Evolutionary conservation across 306 rosid species (phyloP), one percentile per base, ranked within the genome.

Genomic region (Ziziphus jujuba): DNA sequence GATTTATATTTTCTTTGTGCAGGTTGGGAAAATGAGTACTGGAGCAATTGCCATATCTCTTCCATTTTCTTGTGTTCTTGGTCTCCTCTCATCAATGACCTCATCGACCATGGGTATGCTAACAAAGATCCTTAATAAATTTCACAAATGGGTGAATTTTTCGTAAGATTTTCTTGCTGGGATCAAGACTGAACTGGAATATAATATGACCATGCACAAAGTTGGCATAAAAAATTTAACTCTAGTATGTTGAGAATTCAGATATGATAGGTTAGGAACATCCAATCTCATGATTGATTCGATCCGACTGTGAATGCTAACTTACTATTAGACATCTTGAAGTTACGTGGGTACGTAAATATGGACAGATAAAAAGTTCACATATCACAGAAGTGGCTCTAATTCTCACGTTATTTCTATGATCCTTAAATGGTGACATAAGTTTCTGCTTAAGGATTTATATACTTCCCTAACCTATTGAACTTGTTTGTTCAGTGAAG

Each of bases 101-200:
- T 84, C 99, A 38, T 77, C 97, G 54, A 90, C 96, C 69, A 88
- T 93, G 99, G 99, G 99, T 93, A 88, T 22, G 87, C 79, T 75
- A 12, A 19, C 54, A 45, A 61, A 60, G 33, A 56, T 61, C 49
- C 63, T 63, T 55, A 6, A 19, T 56, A 63, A 55, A 65, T 44
- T 61, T 50, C 56, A 50, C 65, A 68, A 17, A 49, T 51, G 6
- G 36, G 7, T 33, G 36, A 23, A 21, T 35, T 22, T 58, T 21
- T 63, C 25, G n/a, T 12, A 40, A 61, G 51, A 35, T 21, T 6
- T 16, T n/a, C 7, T 21, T 52, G 23, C 33, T 47, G 51, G 31
- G 52, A 22, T 11, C 20, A 50, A 36, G 28, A 40, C 63, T 21
- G 14, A 67, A 38, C 24, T 56, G 35, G 19, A 31, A 57, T 7